Evolutionary conservation across 2,329 filamentous ascomycete species (phyloP).

Genomic region (Escovopsis sp.): DNA sequence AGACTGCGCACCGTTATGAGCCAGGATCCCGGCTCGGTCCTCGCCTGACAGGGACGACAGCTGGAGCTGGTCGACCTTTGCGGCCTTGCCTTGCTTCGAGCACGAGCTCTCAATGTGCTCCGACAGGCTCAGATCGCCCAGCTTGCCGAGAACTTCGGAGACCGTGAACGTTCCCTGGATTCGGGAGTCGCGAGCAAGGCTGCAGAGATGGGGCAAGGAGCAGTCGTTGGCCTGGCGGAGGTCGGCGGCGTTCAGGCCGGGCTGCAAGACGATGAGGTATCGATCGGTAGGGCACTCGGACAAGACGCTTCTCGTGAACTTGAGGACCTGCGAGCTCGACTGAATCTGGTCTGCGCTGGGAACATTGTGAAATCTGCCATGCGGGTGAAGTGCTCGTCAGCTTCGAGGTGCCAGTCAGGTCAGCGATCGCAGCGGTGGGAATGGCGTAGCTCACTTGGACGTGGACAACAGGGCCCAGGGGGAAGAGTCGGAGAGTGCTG

Average conservation of each 20-base stretch:
- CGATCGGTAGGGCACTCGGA: conserved; percentile 54
- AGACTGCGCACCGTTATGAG: conserved; percentile 28
- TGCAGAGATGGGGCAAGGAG: conserved; percentile 39
- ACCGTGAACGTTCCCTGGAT: conserved; percentile 31
- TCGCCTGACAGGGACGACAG: conserved; percentile 26
- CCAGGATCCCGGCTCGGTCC: conserved; percentile 29
- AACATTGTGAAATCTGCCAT: conserved; percentile 19
- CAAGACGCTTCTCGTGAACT: conserved; percentile 36
- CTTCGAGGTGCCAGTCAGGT: conserved; percentile 1
- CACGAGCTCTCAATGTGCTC: conserved; percentile 34
- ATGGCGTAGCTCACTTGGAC: conserved; percentile 46
- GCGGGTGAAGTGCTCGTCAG: not conserved
- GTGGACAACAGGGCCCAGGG: conserved; percentile 85
- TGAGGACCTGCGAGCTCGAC: conserved; percentile 29
- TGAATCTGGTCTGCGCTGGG: conserved; percentile 30
- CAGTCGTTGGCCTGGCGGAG: conserved; percentile 36
- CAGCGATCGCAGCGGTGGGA: not conserved
- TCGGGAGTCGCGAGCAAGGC: conserved; percentile 20
- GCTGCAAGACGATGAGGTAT: conserved; percentile 68
- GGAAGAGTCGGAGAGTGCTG: conserved; percentile 73
- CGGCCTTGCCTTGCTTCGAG: conserved; percentile 21
- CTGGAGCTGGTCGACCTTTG: conserved; percentile 24
- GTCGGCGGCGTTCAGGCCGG: conserved; percentile 56
- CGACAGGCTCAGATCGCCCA: conserved; percentile 26
- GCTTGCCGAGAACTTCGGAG: conserved; percentile 41